These are phyloP conservation scores for Oxytropis ochrocephala DNA, from an alignment of 306 rosid genomes.

Conservation along the genomic window DNA sequence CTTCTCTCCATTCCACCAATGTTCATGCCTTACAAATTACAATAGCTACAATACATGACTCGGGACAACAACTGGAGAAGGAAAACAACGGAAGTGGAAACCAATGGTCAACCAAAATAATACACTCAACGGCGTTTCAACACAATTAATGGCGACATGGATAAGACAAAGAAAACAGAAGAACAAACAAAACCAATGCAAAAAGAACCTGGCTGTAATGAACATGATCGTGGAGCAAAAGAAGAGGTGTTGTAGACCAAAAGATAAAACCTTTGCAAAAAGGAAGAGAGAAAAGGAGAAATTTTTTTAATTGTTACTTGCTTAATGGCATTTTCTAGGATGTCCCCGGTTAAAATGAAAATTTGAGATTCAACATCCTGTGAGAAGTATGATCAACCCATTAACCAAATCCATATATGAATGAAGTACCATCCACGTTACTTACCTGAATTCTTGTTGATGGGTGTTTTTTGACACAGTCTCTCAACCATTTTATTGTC, in stretches of 20 bases:
- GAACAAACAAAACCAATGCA: background rate
- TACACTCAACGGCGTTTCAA: background rate
- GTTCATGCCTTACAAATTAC: background rate
- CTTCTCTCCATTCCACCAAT: background rate
- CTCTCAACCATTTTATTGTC: conserved; percentile 63
- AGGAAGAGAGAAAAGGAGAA: background rate
- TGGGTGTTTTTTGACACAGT: conserved; percentile 57
- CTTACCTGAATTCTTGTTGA: conserved; percentile 48
- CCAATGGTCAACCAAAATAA: background rate
- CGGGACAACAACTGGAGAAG: background rate
- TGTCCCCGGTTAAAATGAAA: background rate
- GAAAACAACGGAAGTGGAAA: background rate
- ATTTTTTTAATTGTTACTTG: background rate
- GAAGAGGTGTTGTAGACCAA: background rate
- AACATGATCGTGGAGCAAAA: background rate
- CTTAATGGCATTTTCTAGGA: background rate
- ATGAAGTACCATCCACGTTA: background rate
- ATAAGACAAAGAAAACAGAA: background rate
- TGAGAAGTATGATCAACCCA: background rate
- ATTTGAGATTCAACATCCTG: background rate
- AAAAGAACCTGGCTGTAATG: background rate
- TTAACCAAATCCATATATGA: background rate
- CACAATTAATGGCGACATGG: background rate
- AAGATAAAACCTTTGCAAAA: background rate
- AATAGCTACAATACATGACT: background rate